phyloP scores from a whole-genome alignment of 305 asterid genomes.

The Solanum hybrid region DNA sequence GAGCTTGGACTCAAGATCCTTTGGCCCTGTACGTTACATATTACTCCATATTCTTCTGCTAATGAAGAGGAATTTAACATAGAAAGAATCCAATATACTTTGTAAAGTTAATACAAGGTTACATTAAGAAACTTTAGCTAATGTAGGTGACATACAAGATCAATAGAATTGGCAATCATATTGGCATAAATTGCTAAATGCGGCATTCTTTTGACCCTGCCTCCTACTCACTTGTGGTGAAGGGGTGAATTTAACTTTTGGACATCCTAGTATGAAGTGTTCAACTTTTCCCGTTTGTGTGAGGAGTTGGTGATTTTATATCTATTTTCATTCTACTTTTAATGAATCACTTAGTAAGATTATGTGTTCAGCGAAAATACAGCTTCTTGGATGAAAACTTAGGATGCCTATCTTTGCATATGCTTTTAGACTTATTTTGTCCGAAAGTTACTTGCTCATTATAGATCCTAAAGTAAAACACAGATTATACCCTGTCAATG shows the following conservation, averaged over 20 bases:
- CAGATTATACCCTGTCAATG: background rate
- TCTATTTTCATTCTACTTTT: background rate
- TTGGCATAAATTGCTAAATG: too few species aligned
- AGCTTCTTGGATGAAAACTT: background rate
- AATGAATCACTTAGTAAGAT: background rate
- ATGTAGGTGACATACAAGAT: too few species aligned
- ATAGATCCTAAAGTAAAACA: background rate
- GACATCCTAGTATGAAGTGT: background rate
- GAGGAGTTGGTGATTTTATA: background rate
- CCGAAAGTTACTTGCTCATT: background rate
- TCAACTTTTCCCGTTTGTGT: background rate
- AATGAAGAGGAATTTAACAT: background rate
- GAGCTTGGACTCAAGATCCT: conserved; percentile 69
- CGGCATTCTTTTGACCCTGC: too few species aligned
- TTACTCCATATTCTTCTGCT: background rate
- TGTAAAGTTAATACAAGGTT: background rate
- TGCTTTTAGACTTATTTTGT: background rate
- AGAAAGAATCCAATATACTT: background rate
- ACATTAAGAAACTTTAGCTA: background rate
- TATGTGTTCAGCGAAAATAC: background rate
- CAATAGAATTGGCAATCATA: too few species aligned
- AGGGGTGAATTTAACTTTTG: too few species aligned
- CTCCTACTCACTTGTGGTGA: too few species aligned
- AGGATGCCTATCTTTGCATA: background rate
- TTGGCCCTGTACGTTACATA: conserved; percentile 53